Conservation (phyloP, 1,139 yeast species). For the Scheffersomyces stambukii region DNA sequence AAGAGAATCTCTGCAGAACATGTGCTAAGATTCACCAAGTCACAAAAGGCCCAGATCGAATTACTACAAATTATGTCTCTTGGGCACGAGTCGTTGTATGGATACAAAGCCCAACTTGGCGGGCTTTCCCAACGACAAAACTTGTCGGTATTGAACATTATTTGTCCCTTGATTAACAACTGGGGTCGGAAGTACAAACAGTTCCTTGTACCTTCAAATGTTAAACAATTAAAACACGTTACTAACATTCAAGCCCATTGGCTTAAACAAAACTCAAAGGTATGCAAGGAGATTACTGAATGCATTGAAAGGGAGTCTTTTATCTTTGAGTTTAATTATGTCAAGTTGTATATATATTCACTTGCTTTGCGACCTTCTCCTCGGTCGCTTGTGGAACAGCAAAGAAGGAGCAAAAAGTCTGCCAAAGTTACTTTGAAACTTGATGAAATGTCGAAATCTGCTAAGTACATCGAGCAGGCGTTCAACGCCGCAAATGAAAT, state of each 20-base stretch:
- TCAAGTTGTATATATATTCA: slow-evolving; percentile 78
- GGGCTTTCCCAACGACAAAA: slow-evolving; percentile 59
- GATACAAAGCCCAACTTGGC: slow-evolving; percentile 55
- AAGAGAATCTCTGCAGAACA: slow-evolving; percentile 24
- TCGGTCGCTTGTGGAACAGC: slow-evolving; percentile 16
- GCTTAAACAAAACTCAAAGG: slow-evolving; percentile 35
- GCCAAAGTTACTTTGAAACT: slow-evolving; percentile 40
- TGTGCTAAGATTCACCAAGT: slow-evolving; percentile 45
- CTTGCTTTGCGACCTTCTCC: slow-evolving; percentile 63
- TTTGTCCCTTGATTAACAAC: slow-evolving; percentile 71
- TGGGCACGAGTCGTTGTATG: slow-evolving; percentile 81
- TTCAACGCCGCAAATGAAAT: slow-evolving; percentile 82
- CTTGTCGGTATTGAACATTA: slow-evolving; percentile 63
- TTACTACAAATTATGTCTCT: slow-evolving; percentile 73
- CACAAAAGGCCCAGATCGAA: slow-evolving; percentile 77
- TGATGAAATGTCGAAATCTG: slow-evolving; percentile 69
- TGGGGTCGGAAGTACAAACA: slow-evolving; percentile 69
- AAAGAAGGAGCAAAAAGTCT: too few relatives aligned
- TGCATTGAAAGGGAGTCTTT: slow-evolving; percentile 65
- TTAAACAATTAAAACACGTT: slow-evolving; percentile 21
- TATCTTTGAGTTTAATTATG: slow-evolving; percentile 78
- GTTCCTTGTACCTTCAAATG: slow-evolving; percentile 44
- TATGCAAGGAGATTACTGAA: slow-evolving; percentile 33
- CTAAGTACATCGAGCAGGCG: slow-evolving; percentile 77
- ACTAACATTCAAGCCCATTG: slow-evolving; percentile 27